Conservation (phyloP, 371 early-diverging fungal genomes). For the Actinomortierella ambigua region DNA sequence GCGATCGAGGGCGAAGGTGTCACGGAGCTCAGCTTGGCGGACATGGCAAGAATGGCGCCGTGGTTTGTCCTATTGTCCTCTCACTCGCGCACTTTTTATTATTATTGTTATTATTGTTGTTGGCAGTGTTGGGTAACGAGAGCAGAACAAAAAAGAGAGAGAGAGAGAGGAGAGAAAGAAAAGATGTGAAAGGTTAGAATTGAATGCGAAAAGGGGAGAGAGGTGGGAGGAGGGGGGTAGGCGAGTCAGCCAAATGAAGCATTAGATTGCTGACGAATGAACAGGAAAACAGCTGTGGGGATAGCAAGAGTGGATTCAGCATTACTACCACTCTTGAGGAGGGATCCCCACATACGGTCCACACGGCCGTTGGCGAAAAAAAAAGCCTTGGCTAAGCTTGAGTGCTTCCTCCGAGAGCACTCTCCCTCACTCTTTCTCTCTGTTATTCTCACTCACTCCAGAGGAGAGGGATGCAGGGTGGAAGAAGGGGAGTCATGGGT, state of each 20-base stretch:
- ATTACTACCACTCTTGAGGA: too few species aligned
- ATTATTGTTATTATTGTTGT: not conserved
- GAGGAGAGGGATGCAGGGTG: too few species aligned
- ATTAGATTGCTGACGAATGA: not conserved
- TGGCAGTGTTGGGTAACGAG: not conserved
- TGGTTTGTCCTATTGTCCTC: not conserved
- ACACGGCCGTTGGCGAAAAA: too few species aligned
- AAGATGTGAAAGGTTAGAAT: not conserved
- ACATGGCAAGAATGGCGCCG: constrained; percentile 11
- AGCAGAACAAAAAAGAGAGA: constrained; percentile 7
- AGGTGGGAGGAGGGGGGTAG: constrained; percentile 1
- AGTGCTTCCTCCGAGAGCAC: too few species aligned
- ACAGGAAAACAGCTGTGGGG: too few species aligned
- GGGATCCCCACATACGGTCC: too few species aligned
- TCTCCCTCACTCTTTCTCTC: too few species aligned
- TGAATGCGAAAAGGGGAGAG: not conserved
- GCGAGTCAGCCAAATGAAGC: not conserved
- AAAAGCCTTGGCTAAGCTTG: too few species aligned
- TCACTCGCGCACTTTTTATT: not conserved
- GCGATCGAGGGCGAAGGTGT: constrained; percentile 35
- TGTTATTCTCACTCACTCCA: too few species aligned
- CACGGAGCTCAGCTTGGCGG: constrained; percentile 29
- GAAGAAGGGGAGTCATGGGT: too few species aligned
- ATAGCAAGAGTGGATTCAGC: too few species aligned
- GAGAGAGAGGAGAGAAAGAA: constrained; percentile 6